phyloP scores from a whole-genome alignment of 2,329 filamentous ascomycete genomes.

The Penicillium paneum region DNA sequence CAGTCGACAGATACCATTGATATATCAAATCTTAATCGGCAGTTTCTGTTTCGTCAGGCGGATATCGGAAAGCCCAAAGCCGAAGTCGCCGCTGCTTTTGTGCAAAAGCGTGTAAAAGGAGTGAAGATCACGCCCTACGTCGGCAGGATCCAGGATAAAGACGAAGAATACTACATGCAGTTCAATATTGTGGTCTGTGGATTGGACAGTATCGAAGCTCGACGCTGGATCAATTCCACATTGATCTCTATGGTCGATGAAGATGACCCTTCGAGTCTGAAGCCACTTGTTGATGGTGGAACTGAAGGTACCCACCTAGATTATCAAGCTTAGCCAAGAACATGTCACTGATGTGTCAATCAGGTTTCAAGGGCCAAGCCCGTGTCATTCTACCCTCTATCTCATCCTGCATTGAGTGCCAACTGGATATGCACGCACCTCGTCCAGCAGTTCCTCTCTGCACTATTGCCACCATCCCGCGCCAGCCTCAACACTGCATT shows the following conservation, averaged over 20 bases:
- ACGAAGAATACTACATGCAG: conserved; percentile 94
- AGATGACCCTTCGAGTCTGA: conserved; percentile 77
- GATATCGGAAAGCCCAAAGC: conserved; percentile 95
- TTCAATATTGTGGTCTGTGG: conserved; percentile 94
- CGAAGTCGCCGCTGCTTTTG: conserved; percentile 85
- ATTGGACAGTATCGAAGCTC: conserved; percentile 91
- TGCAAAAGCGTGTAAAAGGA: conserved; percentile 82
- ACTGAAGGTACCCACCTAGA: conserved; percentile 65
- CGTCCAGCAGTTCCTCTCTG: conserved; percentile 93
- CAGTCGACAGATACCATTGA: conserved; percentile 80
- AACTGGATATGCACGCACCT: conserved; percentile 98
- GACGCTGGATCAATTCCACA: conserved; percentile 97
- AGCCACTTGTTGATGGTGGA: conserved; percentile 92
- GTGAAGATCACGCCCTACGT: conserved; percentile 94
- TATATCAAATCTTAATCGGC: conserved; percentile 94
- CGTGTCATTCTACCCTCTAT: conserved; percentile 88
- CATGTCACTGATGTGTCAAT: conserved; percentile 14
- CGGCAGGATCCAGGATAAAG: conserved; percentile 93
- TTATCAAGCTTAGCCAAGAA: not conserved
- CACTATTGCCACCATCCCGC: conserved; percentile 91
- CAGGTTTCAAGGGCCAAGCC: conserved; percentile 93
- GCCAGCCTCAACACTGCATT: conserved; percentile 95
- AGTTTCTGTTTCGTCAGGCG: conserved; percentile 88
- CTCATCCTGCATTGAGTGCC: conserved; percentile 95
- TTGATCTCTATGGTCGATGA: conserved; percentile 85